Evolutionary conservation across 2,329 filamentous ascomycete genomes (phyloP).

Genomic region (Verticillium dahliae): DNA sequence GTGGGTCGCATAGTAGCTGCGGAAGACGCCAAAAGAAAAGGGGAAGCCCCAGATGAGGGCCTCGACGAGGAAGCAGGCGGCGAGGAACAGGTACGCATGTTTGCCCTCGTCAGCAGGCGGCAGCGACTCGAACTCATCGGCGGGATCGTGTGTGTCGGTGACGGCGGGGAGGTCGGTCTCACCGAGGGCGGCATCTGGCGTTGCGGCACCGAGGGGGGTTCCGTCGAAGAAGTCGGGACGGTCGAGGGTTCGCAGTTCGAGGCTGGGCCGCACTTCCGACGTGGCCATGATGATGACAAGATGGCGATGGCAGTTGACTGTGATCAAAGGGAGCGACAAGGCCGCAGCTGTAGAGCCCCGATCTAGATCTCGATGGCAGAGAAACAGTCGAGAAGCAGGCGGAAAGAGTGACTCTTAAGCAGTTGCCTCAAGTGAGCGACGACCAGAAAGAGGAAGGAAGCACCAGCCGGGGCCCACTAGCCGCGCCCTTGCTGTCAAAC

Average conservation of each 20-base stretch:
- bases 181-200: neutral
- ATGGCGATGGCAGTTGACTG: neutral
- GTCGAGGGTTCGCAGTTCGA: neutral
- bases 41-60: conserved; percentile 56
- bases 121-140: conserved; percentile 16
- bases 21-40: conserved; percentile 64
- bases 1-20: conserved; percentile 59
- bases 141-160: neutral
- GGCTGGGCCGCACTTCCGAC: neutral
- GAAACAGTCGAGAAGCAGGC: too few species aligned
- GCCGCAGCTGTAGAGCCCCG: neutral
- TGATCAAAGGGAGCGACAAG: too few species aligned
- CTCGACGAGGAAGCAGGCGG: conserved; percentile 38
- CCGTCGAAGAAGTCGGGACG: neutral
- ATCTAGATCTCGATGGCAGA: too few species aligned
- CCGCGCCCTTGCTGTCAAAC: too few species aligned
- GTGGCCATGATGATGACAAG: neutral
- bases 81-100: conserved; percentile 25
- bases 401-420: too few species aligned
- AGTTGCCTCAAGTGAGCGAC: too few species aligned
- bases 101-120: conserved; percentile 28
- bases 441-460: too few species aligned
- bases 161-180: neutral
- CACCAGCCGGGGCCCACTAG: too few species aligned
- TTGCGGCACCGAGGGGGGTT: neutral